A percentile compares a stretch with the other conserved stretches of the same genome.
Evolutionary conservation across 2,329 filamentous ascomycete species (phyloP).

Genomic region (Diaporthe vaccinii): DNA sequence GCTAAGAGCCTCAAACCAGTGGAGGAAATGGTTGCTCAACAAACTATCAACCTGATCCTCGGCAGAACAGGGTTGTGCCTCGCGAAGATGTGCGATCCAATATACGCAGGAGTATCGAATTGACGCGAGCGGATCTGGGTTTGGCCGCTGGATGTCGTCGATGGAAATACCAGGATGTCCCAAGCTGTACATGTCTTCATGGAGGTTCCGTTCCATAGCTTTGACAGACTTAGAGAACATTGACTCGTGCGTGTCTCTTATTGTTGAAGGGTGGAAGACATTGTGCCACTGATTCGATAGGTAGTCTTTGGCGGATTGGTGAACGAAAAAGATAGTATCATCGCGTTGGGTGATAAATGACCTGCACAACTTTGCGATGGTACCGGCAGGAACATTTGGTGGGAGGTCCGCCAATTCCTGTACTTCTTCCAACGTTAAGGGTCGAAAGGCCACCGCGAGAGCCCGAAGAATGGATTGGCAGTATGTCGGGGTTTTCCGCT

Average conservation of each 20-base stretch:
- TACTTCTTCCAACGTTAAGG: not conserved
- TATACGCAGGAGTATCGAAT: not conserved
- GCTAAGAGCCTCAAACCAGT: not conserved
- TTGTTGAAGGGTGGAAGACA: too few species aligned
- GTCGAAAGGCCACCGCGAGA: not conserved
- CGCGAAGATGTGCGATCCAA: not conserved
- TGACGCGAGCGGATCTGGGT: not conserved
- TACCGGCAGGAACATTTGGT: not conserved
- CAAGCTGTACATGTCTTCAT: not conserved
- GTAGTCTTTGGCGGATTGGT: conserved; percentile 24
- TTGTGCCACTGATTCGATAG: not conserved
- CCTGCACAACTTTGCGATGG: not conserved
- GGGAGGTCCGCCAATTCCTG: not conserved
- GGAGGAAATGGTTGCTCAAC: not conserved
- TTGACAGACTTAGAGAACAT: not conserved
- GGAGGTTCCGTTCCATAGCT: not conserved
- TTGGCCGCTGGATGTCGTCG: not conserved
- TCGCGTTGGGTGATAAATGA: not conserved
- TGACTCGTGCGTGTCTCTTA: not conserved
- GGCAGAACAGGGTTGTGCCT: too few species aligned
- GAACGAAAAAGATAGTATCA: conserved; percentile 9
- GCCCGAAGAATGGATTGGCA: not conserved
- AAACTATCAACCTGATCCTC: not conserved
- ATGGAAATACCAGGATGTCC: not conserved
- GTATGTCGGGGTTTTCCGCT: rapidly evolving